phyloP scores from a whole-genome alignment of 2,329 filamentous ascomycete genomes.

The Apiospora saccharicola region DNA sequence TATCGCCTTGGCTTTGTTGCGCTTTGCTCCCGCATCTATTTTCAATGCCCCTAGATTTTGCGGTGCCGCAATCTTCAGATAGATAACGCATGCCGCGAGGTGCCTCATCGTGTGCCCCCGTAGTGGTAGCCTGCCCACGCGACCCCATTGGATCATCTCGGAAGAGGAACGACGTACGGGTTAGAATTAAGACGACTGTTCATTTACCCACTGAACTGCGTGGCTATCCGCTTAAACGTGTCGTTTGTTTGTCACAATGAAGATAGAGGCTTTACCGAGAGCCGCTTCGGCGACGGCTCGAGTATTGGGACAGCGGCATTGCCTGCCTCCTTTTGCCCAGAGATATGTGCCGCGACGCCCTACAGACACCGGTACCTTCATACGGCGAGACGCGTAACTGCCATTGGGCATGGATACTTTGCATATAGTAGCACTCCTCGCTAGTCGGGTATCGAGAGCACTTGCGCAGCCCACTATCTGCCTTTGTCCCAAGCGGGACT shows the following conservation, averaged over 20 bases:
- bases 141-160: background rate
- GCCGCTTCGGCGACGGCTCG: background rate
- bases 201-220: background rate
- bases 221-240: background rate
- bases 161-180: background rate
- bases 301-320: background rate
- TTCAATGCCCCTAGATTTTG: background rate
- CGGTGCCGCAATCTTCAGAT: background rate
- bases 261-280: background rate
- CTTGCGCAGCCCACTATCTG: background rate
- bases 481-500: background rate
- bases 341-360: background rate
- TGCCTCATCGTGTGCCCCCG: background rate
- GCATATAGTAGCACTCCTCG: no score
- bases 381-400: background rate
- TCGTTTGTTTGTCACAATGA: background rate
- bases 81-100: background rate
- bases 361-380: background rate
- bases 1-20: background rate
- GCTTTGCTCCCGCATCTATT: background rate
- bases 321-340: background rate
- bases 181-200: background rate
- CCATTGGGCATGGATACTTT: background rate
- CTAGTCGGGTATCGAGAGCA: background rate
- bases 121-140: background rate